These are phyloP conservation scores for Pneumocystis canis DNA, from an alignment of 1,139 yeast species.

Conservation along the genomic window DNA sequence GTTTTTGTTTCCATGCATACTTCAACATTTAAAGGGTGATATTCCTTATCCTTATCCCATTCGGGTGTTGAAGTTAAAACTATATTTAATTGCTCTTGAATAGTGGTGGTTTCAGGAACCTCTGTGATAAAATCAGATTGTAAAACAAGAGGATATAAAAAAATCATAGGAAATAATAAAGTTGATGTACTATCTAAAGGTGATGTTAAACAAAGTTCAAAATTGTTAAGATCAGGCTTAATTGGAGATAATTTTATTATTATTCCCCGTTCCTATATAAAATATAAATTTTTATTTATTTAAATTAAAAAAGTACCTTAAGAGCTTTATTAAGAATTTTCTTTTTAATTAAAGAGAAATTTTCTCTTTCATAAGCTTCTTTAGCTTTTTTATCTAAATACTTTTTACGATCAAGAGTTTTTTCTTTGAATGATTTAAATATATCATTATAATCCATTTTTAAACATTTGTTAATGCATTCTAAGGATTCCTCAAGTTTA, in stretches of 20 bases:
- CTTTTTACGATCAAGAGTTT: constrained; percentile 16
- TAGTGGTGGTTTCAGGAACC: constrained; percentile 54
- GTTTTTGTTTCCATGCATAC: constrained; percentile 67
- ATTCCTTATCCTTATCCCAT: constrained; percentile 50
- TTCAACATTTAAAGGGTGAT: constrained; percentile 45
- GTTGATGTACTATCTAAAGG: constrained; percentile 63
- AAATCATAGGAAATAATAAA: constrained; percentile 61
- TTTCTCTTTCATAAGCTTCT: constrained; percentile 27
- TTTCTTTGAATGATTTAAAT: constrained; percentile 28
- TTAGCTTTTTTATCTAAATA: constrained; percentile 17
- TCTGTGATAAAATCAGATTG: constrained; percentile 73
- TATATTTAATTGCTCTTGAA: constrained; percentile 24
- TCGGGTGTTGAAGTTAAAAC: constrained; percentile 49
- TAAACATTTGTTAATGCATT: constrained; percentile 49
- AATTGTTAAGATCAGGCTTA: constrained; percentile 14
- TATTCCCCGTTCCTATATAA: constrained; percentile 5
- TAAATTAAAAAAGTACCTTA: neutral
- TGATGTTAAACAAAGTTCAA: constrained; percentile 45
- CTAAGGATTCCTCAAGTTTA: constrained; percentile 56
- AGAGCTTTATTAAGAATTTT: constrained; percentile 4
- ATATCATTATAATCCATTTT: constrained; percentile 39
- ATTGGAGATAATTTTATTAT: constrained; percentile 9
- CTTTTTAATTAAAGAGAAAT: constrained; percentile 18
- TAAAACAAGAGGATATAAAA: constrained; percentile 69
- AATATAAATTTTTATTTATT: constrained; percentile 1